Evolutionary conservation across 495 filamentous ascomycete species (phyloP), one percentile per base, ranked within the genome.

Genomic region (Aspergillus wentii): DNA sequence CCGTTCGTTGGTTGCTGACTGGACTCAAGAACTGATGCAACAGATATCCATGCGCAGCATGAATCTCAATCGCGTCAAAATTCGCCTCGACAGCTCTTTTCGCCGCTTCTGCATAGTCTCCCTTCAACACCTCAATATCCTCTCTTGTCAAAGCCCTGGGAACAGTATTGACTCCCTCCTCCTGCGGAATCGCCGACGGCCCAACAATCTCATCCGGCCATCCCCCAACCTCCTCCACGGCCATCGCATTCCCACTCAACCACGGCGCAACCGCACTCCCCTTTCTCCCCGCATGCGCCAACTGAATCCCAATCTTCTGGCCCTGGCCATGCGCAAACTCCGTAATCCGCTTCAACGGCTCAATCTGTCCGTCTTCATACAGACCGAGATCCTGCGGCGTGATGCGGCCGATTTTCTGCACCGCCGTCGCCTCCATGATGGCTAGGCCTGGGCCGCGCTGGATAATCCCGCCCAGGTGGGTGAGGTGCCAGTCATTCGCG

Each of bases 231-330:
- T 70, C 57, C 35, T 67, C 55, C 6, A 49, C 50, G 1, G 70
- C 58, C 9, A 68, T 56, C 0, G 41, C 54, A 8, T 36, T 49
- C 32, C 28, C 38, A 4, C 25, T 23, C 23, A 40, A 16, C 75
- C 75, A 84, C 0, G 78, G 78, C 1, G 75, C 68, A 8, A 76
- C 44, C 1, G 69, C 75, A 46, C 69, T 75, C 9, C 72, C 78
- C 57, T 85, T 85, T 17, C 80, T 64, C 5, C 81, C 81, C n/a
- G 80, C 79, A 49, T 86, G 82, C 3, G 57, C 77, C 8, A 85
- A 69, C 57, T 85, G 80, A 34, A 85, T 80, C 15, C 69, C 78
- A 31, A 78, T 62, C 44, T 79, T 73, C 43, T 75, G 69, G 46
- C 61, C 62, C 52, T 86, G 82, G 5, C 60, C 67, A 26, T 65